phyloP scores from a whole-genome alignment of 208 protist genomes.

The Trypanosoma melophagium region DNA sequence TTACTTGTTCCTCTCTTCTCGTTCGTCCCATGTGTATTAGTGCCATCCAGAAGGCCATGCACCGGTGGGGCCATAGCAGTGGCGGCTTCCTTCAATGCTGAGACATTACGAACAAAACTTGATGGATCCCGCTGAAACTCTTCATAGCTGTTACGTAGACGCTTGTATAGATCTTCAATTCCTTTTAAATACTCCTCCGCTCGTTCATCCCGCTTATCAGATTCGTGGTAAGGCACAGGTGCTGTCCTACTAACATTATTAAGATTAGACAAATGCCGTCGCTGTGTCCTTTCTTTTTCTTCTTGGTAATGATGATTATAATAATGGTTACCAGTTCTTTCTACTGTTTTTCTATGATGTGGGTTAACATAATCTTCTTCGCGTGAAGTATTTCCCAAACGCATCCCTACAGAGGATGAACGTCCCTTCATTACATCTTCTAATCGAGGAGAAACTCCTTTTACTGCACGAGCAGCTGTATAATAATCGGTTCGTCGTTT shows the following conservation, averaged over 20 bases:
- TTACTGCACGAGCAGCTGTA: slow-evolving; percentile 13
- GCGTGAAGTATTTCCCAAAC: not conserved
- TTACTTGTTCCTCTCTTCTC: not conserved
- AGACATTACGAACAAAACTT: slow-evolving; percentile 18
- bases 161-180: slow-evolving; percentile 65
- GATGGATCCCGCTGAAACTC: slow-evolving; percentile 31
- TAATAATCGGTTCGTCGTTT: slow-evolving; percentile 9
- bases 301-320: not conserved
- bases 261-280: not conserved
- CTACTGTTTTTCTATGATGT: not conserved
- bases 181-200: slow-evolving; percentile 33
- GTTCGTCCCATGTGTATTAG: not conserved
- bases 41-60: slow-evolving; percentile 3
- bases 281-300: not conserved
- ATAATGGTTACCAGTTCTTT: not conserved
- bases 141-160: slow-evolving; percentile 49
- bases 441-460: slow-evolving; percentile 10
- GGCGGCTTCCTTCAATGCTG: slow-evolving; percentile 19
- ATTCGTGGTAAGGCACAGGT: not conserved
- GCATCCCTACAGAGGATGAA: not conserved
- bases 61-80: slow-evolving; percentile 3
- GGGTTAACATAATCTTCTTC: not conserved
- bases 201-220: slow-evolving; percentile 22
- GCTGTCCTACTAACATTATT: not conserved
- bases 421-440: slow-evolving; percentile 10